These are phyloP conservation scores for Rhodomyrtus tomentosa DNA, from an alignment of 345 rosid genomes.

Conservation along the genomic window DNA sequence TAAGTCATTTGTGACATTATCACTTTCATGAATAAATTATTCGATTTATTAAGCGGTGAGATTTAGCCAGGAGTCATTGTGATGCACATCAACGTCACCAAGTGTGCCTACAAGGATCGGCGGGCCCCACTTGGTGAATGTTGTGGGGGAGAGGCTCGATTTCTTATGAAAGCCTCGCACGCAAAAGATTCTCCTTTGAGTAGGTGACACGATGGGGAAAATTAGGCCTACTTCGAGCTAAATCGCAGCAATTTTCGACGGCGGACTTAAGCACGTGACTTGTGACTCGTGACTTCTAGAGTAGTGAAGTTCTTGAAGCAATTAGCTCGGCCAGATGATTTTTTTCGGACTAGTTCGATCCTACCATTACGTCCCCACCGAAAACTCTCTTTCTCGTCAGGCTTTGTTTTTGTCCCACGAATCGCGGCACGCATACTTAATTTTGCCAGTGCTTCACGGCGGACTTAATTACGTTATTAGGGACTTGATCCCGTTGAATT, in stretches of 20 bases:
- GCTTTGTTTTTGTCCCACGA: not conserved
- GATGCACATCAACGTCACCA: not conserved
- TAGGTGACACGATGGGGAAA: not conserved
- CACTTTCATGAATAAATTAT: not conserved
- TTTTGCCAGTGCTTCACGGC: accelerated
- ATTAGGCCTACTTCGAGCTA: not conserved
- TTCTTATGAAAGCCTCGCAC: not conserved
- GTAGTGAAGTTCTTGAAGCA: not conserved
- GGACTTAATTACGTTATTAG: not conserved
- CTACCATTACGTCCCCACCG: not conserved
- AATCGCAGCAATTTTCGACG: not conserved
- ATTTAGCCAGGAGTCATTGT: not conserved
- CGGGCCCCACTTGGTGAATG: not conserved
- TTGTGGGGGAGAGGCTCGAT: not conserved
- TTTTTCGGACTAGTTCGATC: not conserved
- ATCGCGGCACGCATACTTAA: accelerated
- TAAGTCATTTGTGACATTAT: too few relatives aligned
- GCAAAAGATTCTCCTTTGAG: not conserved
- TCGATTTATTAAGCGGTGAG: too few relatives aligned
- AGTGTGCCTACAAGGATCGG: not conserved
- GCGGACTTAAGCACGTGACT: not conserved
- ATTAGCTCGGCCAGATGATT: not conserved
- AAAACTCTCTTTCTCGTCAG: not conserved
- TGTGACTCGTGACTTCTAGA: too few relatives aligned
- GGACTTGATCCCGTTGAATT: not conserved